A percentile compares a stretch with the other conserved stretches of the same genome.
phyloP scores from a whole-genome alignment of 164 flowering plant genomes.

The Tinospora cordifolia region DNA sequence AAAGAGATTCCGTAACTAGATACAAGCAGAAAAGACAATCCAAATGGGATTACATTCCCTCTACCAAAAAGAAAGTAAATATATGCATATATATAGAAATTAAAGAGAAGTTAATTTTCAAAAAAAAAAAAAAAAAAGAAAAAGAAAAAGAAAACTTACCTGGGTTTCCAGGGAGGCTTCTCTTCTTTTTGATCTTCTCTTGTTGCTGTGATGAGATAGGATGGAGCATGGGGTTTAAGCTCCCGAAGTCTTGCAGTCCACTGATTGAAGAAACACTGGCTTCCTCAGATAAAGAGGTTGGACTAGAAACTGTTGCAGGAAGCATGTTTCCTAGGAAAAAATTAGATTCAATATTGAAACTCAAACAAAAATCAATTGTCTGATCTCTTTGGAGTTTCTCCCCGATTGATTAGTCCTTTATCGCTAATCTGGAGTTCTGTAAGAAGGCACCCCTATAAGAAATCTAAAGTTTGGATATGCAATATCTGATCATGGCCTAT shows the following conservation, averaged over 20 bases:
- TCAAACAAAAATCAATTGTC: conserved; percentile 13
- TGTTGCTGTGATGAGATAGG: conserved; percentile 30
- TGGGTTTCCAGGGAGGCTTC: conserved; percentile 87
- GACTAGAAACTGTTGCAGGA: conserved; percentile 51
- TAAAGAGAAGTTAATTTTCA: too few relatives aligned
- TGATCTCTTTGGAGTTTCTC: conserved; percentile 1
- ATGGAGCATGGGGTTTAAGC: conserved; percentile 32
- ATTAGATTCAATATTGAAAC: conserved; percentile 20
- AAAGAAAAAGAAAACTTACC: conserved; percentile 27
- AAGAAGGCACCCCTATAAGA: background rate
- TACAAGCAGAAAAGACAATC: too few relatives aligned
- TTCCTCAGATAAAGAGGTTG: conserved; percentile 72
- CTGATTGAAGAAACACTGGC: conserved; percentile 50
- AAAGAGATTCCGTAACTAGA: too few relatives aligned
- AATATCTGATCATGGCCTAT: conserved; percentile 4
- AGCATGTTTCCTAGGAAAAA: conserved; percentile 30
- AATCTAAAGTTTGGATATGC: conserved; percentile 1
- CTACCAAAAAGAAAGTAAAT: too few relatives aligned
- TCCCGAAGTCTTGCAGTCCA: conserved; percentile 38
- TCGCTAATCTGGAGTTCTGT: conserved; percentile 3
- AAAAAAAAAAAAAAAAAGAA: background rate
- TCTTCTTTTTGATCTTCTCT: conserved; percentile 54
- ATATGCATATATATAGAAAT: too few relatives aligned
- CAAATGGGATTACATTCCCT: too few relatives aligned
- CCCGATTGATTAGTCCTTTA: conserved; percentile 4